A percentile compares a stretch with the other conserved stretches of the same genome.
Conservation (phyloP, 257 asterid species). For the Solanum piurae region DNA sequence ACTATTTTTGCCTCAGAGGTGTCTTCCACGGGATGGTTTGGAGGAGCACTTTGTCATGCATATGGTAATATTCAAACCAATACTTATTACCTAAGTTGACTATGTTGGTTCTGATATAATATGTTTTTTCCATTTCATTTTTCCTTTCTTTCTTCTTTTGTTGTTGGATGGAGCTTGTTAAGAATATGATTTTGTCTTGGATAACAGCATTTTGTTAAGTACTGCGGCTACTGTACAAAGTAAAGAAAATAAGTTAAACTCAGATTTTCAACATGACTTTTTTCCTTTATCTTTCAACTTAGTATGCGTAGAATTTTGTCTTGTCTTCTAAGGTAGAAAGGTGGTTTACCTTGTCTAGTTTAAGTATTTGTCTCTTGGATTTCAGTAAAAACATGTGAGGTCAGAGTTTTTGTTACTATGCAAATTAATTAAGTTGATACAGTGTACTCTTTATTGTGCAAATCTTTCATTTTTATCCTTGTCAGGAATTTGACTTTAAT, state of each 20-base stretch:
- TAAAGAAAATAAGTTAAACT: neutral
- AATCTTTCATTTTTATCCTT: neutral
- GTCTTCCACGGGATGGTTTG: constrained; percentile 79
- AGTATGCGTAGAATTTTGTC: neutral
- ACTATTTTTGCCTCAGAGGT: constrained; percentile 46
- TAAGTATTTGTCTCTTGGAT: neutral
- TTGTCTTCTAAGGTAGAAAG: neutral
- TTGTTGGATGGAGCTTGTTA: neutral
- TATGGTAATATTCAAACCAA: constrained; percentile 44
- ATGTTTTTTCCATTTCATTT: neutral
- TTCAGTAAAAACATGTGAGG: neutral
- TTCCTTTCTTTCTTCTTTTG: neutral
- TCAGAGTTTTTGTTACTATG: neutral
- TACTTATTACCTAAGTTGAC: neutral
- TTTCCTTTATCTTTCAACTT: neutral
- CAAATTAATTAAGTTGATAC: neutral
- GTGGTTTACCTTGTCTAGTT: neutral
- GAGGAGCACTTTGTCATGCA: constrained; percentile 88
- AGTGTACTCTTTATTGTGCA: neutral
- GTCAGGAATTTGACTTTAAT: neutral
- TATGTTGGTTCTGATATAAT: neutral
- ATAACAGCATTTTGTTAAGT: neutral
- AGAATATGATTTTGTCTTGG: neutral
- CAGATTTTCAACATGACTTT: neutral
- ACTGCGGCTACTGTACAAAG: neutral